Base-by-base conservation (phyloP, 768 basidiomycete genomes). In the Xanthoconium stramineum region DNA sequence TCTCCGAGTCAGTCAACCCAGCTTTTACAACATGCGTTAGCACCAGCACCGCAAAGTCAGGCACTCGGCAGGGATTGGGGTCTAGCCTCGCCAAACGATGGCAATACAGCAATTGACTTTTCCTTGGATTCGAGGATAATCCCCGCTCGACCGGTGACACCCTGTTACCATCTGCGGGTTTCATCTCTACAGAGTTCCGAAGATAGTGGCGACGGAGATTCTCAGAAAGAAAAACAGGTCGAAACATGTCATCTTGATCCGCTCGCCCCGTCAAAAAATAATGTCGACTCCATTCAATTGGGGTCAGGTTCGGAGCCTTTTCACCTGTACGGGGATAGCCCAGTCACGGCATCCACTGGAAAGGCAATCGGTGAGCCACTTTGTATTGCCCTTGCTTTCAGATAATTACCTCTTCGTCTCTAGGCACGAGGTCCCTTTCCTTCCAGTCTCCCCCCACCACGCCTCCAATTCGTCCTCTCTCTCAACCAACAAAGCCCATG, bases 1-100 rank as follows among this genome's bases (percentile, higher is more conserved):
- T 80, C 82, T n/a, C 24, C 24, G 24, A 24, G 24, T 24, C 84
- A 85, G 58, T 75, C 83, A 6, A 80, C 80, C 19, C 79, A 84
- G 53, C 63, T 85, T 39, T 66, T 86, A 48, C 69, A 77, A 49
- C 74, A 80, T 54, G 74, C 81, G 8, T 61, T 84, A 20, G 69
- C 71, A 42, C 51, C 61, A 17, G 49, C 50, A n/a, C 51, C 53
- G 40, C 54, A 58, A 63, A 38, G 58, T 46, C 59, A 47, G 52
- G 63, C 64, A 50, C 61, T 56, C 35, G 12, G 30, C 47, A 52
- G 35, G 33, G 44, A 59, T 8, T 33, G 56, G 30, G 55, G 39
- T 36, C 60, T 43, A 44, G 59, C 46, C 52, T 51, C 59, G 55
- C 62, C 55, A 62, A 59, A 52, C 52, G 53, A 58, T 51, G 59